Conservation (phyloP, 2,329 filamentous ascomycete species). For the Parasarocladium wereldwijsianum region DNA sequence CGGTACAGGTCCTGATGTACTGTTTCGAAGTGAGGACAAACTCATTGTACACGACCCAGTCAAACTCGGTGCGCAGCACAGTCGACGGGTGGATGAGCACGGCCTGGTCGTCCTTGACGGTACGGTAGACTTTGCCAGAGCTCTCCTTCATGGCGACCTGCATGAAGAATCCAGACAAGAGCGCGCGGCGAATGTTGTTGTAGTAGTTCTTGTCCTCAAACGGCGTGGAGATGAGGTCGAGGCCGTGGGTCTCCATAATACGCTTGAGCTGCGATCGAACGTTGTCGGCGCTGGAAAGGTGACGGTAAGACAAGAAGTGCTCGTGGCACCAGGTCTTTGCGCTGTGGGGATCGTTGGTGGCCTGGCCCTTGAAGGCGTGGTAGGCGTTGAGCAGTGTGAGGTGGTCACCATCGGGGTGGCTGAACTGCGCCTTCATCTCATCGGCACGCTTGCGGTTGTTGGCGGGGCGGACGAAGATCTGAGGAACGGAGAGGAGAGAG, state of each 20-base stretch:
- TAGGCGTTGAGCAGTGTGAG: slow-evolving; percentile 94
- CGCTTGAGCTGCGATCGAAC: slow-evolving; percentile 82
- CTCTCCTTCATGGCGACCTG: slow-evolving; percentile 91
- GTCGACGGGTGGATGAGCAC: slow-evolving; percentile 91
- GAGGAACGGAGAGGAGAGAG: slow-evolving; percentile 82
- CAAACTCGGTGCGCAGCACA: slow-evolving; percentile 72
- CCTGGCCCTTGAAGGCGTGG: slow-evolving; percentile 81
- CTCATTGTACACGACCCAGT: slow-evolving; percentile 98
- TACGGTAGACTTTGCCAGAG: slow-evolving; percentile 80
- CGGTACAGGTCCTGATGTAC: slow-evolving; percentile 88
- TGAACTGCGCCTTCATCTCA: slow-evolving; percentile 92
- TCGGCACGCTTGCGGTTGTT: slow-evolving; percentile 80
- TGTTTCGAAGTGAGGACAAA: slow-evolving; percentile 97
- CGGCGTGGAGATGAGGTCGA: slow-evolving; percentile 76
- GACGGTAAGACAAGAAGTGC: slow-evolving; percentile 82
- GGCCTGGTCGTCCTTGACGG: slow-evolving; percentile 90
- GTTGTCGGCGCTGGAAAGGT: slow-evolving; percentile 84
- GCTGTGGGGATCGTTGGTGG: slow-evolving; percentile 43
- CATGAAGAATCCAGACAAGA: slow-evolving; percentile 98
- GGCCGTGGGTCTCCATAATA: slow-evolving; percentile 86
- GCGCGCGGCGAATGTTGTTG: slow-evolving; percentile 83
- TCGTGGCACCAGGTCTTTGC: slow-evolving; percentile 91
- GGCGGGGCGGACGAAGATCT: slow-evolving; percentile 82
- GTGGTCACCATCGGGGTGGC: slow-evolving; percentile 87
- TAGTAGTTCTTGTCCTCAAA: slow-evolving; percentile 98